Evolutionary conservation across 768 basidiomycete genomes (phyloP).

Genomic region (Lepiota subincarnata): DNA sequence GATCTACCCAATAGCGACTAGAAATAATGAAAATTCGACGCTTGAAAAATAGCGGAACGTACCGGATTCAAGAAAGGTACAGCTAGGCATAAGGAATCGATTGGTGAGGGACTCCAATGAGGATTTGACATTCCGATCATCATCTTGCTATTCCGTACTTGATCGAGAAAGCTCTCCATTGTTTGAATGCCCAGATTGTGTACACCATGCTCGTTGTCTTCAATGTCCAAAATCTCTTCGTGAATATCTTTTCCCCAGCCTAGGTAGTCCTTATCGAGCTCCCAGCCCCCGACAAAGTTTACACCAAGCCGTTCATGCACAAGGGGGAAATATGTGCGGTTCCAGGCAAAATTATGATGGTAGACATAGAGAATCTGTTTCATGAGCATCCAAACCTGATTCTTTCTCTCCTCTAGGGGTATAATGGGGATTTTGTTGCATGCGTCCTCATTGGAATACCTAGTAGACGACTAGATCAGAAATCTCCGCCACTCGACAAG

Average conservation of each 20-base stretch:
- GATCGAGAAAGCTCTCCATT: slow-evolving; percentile 16
- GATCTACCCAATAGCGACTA: slow-evolving; percentile 12
- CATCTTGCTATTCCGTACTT: slow-evolving; percentile 23
- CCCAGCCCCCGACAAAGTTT: slow-evolving; percentile 22
- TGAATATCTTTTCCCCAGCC: slow-evolving; percentile 19
- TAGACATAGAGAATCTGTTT: slow-evolving; percentile 26
- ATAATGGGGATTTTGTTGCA: slow-evolving; percentile 21
- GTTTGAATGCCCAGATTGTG: slow-evolving; percentile 19
- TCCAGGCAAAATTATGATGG: slow-evolving; percentile 23
- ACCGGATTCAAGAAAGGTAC: slow-evolving; percentile 37
- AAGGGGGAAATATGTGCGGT: slow-evolving; percentile 20
- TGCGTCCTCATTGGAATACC: slow-evolving; percentile 29
- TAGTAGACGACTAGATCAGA: slow-evolving; percentile 4
- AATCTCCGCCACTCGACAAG: slow-evolving; percentile 3
- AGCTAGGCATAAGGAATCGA: slow-evolving; percentile 32
- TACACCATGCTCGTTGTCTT: slow-evolving; percentile 19
- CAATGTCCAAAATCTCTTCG: slow-evolving; percentile 20
- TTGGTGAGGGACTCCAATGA: slow-evolving; percentile 26
- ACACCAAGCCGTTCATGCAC: slow-evolving; percentile 17
- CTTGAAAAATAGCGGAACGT: too few relatives aligned
- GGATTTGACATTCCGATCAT: slow-evolving; percentile 26
- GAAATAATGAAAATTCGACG: not conserved
- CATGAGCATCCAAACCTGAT: slow-evolving; percentile 26
- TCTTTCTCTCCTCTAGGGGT: slow-evolving; percentile 22
- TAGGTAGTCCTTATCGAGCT: slow-evolving; percentile 19